Conservation (phyloP, 352 stramenopile genomes). For the Globisporangium echinulatum region DNA sequence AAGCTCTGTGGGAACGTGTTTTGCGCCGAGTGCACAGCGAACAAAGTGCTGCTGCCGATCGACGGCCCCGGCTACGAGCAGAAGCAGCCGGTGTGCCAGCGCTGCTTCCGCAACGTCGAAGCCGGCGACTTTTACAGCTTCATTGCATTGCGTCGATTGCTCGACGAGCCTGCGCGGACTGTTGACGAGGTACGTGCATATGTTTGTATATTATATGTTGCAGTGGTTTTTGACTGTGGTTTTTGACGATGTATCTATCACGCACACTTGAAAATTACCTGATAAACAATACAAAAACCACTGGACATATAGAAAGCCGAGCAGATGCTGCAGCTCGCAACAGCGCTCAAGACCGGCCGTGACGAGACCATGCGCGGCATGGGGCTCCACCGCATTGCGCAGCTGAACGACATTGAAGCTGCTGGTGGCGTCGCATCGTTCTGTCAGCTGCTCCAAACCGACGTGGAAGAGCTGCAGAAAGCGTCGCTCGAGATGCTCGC, state of each 20-base stretch:
- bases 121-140: constrained; percentile 71
- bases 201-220: neutral
- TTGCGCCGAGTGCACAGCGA: constrained; percentile 68
- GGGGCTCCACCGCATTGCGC: constrained; percentile 63
- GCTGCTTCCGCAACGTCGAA: constrained; percentile 68
- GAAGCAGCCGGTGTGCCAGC: constrained; percentile 65
- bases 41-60: constrained; percentile 61
- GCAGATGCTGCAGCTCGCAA: constrained; percentile 56
- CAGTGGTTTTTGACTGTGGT: no score
- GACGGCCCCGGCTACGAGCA: constrained; percentile 52
- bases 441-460: constrained; percentile 51
- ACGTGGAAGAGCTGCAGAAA: constrained; percentile 49
- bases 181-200: constrained; percentile 26
- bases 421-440: constrained; percentile 72
- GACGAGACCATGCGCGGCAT: constrained; percentile 61
- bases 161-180: constrained; percentile 34
- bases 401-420: constrained; percentile 81
- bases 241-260: neutral
- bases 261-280: neutral
- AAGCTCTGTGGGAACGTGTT: constrained; percentile 68
- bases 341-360: constrained; percentile 44
- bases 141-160: constrained; percentile 48
- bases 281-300: no score
- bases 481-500: constrained; percentile 64
- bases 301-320: constrained; percentile 41